phyloP scores from a whole-genome alignment of 768 basidiomycete species.

The Tylopilus rubrobrunneus region DNA sequence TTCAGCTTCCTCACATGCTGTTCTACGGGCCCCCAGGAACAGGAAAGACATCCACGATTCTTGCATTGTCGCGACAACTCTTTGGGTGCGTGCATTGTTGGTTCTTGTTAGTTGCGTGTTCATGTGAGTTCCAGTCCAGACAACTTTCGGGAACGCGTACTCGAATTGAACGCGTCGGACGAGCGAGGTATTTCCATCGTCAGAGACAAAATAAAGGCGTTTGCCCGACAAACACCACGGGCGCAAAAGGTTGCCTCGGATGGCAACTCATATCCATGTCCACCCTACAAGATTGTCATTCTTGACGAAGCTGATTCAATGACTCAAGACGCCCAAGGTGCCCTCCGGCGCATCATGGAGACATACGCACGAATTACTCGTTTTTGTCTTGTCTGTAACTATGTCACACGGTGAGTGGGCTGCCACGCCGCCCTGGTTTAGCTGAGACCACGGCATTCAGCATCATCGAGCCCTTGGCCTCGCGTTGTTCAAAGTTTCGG shows the following conservation, averaged over 20 bases:
- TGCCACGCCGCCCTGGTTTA: neutral
- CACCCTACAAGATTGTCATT: slow-evolving; percentile 98
- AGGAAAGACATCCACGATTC: slow-evolving; percentile 97
- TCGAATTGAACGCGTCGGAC: slow-evolving; percentile 98
- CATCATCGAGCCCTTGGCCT: slow-evolving; percentile 97
- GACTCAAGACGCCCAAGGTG: slow-evolving; percentile 99
- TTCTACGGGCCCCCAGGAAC: slow-evolving; percentile 99
- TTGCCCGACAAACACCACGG: slow-evolving; percentile 88
- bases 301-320: slow-evolving; percentile 99
- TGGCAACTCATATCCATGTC: slow-evolving; percentile 86
- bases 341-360: slow-evolving; percentile 98
- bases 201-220: slow-evolving; percentile 97
- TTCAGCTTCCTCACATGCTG: slow-evolving; percentile 97
- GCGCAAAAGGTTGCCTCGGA: slow-evolving; percentile 72
- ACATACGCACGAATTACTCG: slow-evolving; percentile 96
- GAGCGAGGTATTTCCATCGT: slow-evolving; percentile 97
- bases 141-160: slow-evolving; percentile 86
- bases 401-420: slow-evolving; percentile 86
- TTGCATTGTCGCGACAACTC: slow-evolving; percentile 88
- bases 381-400: slow-evolving; percentile 98
- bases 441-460: slow-evolving; percentile 38
- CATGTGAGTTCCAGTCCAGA: slow-evolving; percentile 65
- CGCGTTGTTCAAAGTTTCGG: slow-evolving; percentile 98
- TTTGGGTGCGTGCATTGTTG: slow-evolving; percentile 67
- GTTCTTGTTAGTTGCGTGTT: neutral